Conservation (phyloP, 352 stramenopile species). For the Phytopythium vexans region DNA sequence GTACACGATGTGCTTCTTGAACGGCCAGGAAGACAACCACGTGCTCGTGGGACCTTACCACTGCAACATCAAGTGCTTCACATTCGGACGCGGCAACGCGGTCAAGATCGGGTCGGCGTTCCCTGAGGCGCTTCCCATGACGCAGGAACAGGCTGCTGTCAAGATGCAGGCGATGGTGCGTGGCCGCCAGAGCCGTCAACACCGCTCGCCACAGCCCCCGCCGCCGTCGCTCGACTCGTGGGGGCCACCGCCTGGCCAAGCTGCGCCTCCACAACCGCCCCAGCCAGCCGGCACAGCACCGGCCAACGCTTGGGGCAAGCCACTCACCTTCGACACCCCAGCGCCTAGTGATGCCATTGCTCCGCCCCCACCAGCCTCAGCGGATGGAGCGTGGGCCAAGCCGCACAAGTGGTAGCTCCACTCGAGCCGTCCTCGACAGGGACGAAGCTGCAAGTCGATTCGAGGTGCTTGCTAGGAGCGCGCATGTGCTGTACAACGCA, state of each 20-base stretch:
- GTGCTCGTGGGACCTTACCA: slow-evolving; percentile 84
- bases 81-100: slow-evolving; percentile 67
- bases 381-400: slow-evolving; percentile 50
- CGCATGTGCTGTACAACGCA: no score
- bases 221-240: slow-evolving; percentile 30
- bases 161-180: slow-evolving; percentile 75
- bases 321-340: slow-evolving; percentile 7
- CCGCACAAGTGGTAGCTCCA: slow-evolving; percentile 51
- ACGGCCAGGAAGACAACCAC: slow-evolving; percentile 85
- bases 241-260: slow-evolving; percentile 33
- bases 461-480: no score
- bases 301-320: slow-evolving; percentile 31
- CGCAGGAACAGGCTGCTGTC: slow-evolving; percentile 61
- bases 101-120: slow-evolving; percentile 83
- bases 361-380: slow-evolving; percentile 6
- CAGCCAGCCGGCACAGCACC: slow-evolving; percentile 10
- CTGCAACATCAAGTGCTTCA: slow-evolving; percentile 89
- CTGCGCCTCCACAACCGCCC: slow-evolving; percentile 6
- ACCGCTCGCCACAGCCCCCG: slow-evolving; percentile 14
- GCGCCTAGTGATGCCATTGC: slow-evolving; percentile 1
- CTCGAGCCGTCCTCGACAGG: no score
- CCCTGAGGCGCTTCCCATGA: slow-evolving; percentile 70
- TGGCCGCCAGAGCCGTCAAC: slow-evolving; percentile 37
- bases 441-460: no score
- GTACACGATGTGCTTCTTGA: slow-evolving; percentile 96